Evolutionary conservation across 1,284 basidiomycete genomes (phyloP), one percentile per base, ranked within the genome.

Genomic region (Omphalotus olearius): DNA sequence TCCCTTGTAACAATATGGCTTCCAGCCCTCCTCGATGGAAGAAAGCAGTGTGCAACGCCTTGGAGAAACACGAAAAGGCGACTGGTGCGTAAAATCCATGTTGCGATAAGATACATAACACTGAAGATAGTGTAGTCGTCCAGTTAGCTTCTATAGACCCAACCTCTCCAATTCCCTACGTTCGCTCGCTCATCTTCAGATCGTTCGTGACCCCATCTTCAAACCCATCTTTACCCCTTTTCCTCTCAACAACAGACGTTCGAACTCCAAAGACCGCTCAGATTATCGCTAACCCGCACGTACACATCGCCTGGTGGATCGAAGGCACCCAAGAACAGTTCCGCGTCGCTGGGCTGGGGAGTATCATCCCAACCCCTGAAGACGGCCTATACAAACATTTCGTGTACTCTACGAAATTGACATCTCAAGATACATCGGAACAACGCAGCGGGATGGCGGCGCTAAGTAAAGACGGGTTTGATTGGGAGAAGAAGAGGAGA

Each of bases 151-250:
- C 84, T 1, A 62, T 82, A 51, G 79, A 81, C 55, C 53, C 67
- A 6, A 58, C 62, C 1, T 58, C 63, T 26, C 58, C 60, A 6
- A 52, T 65, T 33, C 82, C 84, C 2, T 77, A 71, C 53, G 83
- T 82, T 35, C 83, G 86, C 55, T 78, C 82, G 0, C 72, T 75
- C 53, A 66, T 85, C 50, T 79, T 84, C 55, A 78, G 85, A 80
- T 85, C 63, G 1, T 55, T 52, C 16, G 57, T 87, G 43, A 60
- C 69, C 6, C 69, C 75, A 0, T 56, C 59, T 2, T 54, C 58
- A 6, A 63, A 69, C 13, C 73, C 73, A 2, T 62, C 69, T 7
- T 66, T 77, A 11, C 75, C 79, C 0, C 73, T 88, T 4, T 60
- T 89, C 56, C 57, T 88, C 18, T 64, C 76, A 54, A 76, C 82